Evolutionary conservation across 148 eudicot species (phyloP), one percentile per base, ranked within the genome.

Genomic region (Fagopyrum homotropicum): DNA sequence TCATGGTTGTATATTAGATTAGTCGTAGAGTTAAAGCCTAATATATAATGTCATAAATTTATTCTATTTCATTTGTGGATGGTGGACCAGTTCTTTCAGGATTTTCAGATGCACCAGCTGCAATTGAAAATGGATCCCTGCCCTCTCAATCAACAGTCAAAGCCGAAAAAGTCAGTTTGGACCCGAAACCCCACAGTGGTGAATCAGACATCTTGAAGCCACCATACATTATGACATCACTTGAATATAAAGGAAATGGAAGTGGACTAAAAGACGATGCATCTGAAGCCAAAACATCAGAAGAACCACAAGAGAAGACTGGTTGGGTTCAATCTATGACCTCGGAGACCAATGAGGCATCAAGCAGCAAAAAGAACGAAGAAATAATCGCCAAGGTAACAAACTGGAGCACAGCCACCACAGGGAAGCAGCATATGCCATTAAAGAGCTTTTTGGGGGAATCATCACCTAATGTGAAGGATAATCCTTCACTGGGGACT

Each of bases 371-470:
- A 80, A 86, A 75, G 72, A 84, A 83, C 11, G 90, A 89, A 78
- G 93, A 89, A 80, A 83, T 84, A 4, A 84, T 89, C 12, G 90
- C 86, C 29, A 89, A 88, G 80, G 97, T 86, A 19, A 78, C 89
- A 47, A 84, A 82, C 63, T 82, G 90, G 97, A 82, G 80, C 80
- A 75, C 83, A 0, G 88, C 75, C 45, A 86, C 82, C 50, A 46
- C 19, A 10, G 30, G 22, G 63, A 7, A 57, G 19, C 71, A 66
- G 71, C 90, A 84, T 72, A 80, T 79, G 72, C 86, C 90, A 45
- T 73, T 91, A 75, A 89, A 91, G 79, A 86, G 70, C 80, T 90
- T 91, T 49, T 69, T 91, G 64, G 87, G 83, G 72, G 93, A 89
- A 43, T 66, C 71, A 66, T 66, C 71, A 43, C 89, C 93, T 3